Evolutionary conservation across 495 filamentous ascomycete genomes (phyloP), one percentile per base, ranked within the genome.

Genomic region (Daldinia childiae): DNA sequence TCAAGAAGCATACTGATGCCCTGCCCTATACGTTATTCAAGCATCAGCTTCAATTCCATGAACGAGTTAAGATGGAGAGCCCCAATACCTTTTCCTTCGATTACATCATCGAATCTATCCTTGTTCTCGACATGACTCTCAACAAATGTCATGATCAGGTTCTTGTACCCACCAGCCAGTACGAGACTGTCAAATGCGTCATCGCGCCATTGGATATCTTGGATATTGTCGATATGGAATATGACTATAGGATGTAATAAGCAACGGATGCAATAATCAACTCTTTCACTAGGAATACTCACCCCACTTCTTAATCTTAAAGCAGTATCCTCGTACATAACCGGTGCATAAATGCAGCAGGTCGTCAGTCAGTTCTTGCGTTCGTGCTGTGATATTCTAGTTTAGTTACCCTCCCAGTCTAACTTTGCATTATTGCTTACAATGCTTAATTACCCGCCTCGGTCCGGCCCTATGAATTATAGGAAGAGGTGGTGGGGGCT

Each of bases 41-140:
- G 0, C 19, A 14, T 45, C 5, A 32, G 45, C 26, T 48, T 26
- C 15, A 27, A n/a, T 12, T 50, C 4, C 1, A n/a, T 9, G 1
- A 4, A 24, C 9, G n/a, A 6, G 32, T 26, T 7, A 1, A 36
- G 11, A 39, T 14, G n/a, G 12, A 29, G n/a, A 14, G n/a, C 26
- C 17, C 0, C 21, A 5, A 15, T 84, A 58, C 89, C 89, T 77
- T 89, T 89, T 57, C 84, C 83, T 55, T 79, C 75, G 57, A 87
- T 84, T 19, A 87, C 74, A 69, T 88, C 86, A 68, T 94, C 92
- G 68, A 95, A 93, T 56, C 86, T 92, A 67, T 78, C 78, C 1
- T 76, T 80, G 41, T 80, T 77, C 21, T 81, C 77, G 15, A 81
- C 71, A 68, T 85, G 83, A 15, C 77, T 79, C 70, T 81, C 81